Evolutionary conservation across 306 rosid species (phyloP).

Genomic region (Prosopis cineraria): DNA sequence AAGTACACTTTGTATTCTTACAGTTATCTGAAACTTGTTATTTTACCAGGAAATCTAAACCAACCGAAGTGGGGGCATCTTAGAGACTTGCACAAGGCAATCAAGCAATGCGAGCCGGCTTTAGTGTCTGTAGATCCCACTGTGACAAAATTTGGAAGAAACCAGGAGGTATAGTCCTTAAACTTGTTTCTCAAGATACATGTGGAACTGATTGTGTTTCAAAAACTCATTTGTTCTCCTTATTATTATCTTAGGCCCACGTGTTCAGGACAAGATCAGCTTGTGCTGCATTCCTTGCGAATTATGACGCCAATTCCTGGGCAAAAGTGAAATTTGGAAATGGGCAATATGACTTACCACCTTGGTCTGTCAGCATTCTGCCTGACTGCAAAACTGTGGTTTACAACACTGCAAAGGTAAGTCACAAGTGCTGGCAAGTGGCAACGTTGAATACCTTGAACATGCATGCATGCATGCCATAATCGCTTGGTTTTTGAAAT

Average conservation of each 20-base stretch:
- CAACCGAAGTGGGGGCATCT: conserved; percentile 84
- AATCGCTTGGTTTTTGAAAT: background rate
- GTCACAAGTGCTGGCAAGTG: conserved; percentile 32
- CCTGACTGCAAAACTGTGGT: conserved; percentile 78
- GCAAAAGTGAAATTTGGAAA: conserved; percentile 62
- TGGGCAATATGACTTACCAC: conserved; percentile 63
- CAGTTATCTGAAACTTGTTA: conserved; percentile 36
- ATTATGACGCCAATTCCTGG: conserved; percentile 52
- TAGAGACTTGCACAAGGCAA: conserved; percentile 67
- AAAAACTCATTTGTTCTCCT: conserved; percentile 29
- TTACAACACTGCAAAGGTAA: conserved; percentile 85
- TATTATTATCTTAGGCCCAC: conserved; percentile 54
- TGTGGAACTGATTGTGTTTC: background rate
- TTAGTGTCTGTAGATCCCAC: conserved; percentile 66
- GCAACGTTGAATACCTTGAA: background rate
- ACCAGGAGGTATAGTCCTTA: conserved; percentile 64
- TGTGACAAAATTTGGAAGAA: conserved; percentile 51
- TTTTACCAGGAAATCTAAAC: conserved; percentile 42
- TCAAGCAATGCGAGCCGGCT: conserved; percentile 69
- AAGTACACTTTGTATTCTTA: too few relatives aligned
- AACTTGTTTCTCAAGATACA: conserved; percentile 20
- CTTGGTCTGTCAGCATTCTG: conserved; percentile 90
- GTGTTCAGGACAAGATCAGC: conserved; percentile 59
- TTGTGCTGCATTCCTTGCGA: conserved; percentile 88
- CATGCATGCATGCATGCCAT: background rate